Conservation (phyloP, 257 asterid species). For the Cordia subcordata region DNA sequence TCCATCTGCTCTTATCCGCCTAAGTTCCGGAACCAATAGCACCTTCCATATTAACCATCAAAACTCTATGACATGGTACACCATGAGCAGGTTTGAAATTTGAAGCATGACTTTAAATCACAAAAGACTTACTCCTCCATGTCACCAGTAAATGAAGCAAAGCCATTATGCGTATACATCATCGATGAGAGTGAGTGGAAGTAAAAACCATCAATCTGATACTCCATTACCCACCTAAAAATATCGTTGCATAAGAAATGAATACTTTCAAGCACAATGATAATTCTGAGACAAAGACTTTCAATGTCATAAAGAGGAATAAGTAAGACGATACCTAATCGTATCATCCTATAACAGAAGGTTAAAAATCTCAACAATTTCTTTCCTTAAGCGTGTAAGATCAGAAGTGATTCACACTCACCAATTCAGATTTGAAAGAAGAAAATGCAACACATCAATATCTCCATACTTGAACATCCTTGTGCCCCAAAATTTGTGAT, state of each 20-base stretch:
- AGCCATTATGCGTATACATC: slow-evolving; percentile 97
- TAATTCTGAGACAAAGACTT: not conserved
- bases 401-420: slow-evolving; percentile 19
- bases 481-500: slow-evolving; percentile 98
- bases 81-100: not conserved
- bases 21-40: too few relatives aligned
- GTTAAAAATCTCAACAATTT: not conserved
- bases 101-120: slow-evolving; percentile 6
- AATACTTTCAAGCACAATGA: slow-evolving; percentile 14
- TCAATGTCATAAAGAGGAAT: not conserved
- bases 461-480: slow-evolving; percentile 95
- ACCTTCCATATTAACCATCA: too few relatives aligned
- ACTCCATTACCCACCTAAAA: slow-evolving; percentile 95
- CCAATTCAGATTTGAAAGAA: slow-evolving; percentile 97
- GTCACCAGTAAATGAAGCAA: slow-evolving; percentile 90
- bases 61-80: not conserved
- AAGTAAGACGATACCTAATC: too few relatives aligned
- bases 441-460: slow-evolving; percentile 92
- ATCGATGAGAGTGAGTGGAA: slow-evolving; percentile 94
- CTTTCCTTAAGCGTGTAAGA: not conserved
- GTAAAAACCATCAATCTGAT: slow-evolving; percentile 89
- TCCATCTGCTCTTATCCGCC: too few relatives aligned
- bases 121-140: slow-evolving; percentile 77
- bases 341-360: too few relatives aligned
- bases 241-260: slow-evolving; percentile 21